Base-by-base conservation (phyloP, 805 yeast species). In the Wickerhamomyces pijperi region DNA sequence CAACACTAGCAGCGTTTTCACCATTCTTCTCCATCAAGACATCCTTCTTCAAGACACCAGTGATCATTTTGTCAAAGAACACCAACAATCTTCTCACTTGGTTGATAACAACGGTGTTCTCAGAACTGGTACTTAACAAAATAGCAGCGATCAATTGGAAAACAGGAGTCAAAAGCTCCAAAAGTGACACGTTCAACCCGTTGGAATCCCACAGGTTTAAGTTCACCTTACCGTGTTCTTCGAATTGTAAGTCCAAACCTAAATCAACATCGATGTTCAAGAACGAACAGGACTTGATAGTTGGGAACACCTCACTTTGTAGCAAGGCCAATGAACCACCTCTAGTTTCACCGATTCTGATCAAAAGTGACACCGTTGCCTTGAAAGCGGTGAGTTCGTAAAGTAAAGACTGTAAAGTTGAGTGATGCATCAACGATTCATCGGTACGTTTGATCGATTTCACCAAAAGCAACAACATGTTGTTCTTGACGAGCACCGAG, bases 351-450 rank as follows among this genome's bases (percentile, higher is more conserved):
- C 94, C 85, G 12, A 90, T 70, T 46, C 92, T 71, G 1, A 78
- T 68, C 44, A 90, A 61, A 36, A 88, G 69, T 42, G 78, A 76
- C 33, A 85, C 55, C 0, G 82, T 74, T 0, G 90, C 69, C 48
- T 81, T 82, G 61, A 81, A 82, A 1, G 84, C 79, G 0, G 92
- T 82, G 20, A 84, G 57, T 49, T 86, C 95, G 55, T 81, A 81
- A 2, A 84, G 56, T 19, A 82, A 58, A 3, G 74, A 60, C 42
- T 77, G 77, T 37, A 75, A 48, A 14, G 73, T 65, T 9, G 72
- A 58, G 21, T 60, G 56, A 36, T 58, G 47, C 3, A 55, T 45
- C 28, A 84, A 55, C 39, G 79, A 63, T 31, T 76, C 82, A 54
- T 85, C 95, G 2, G 82, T 72, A 41, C 84, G 64, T 50, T 76